Evolutionary conservation across 2,329 filamentous ascomycete genomes (phyloP).

Genomic region (Aspergillus fischeri): DNA sequence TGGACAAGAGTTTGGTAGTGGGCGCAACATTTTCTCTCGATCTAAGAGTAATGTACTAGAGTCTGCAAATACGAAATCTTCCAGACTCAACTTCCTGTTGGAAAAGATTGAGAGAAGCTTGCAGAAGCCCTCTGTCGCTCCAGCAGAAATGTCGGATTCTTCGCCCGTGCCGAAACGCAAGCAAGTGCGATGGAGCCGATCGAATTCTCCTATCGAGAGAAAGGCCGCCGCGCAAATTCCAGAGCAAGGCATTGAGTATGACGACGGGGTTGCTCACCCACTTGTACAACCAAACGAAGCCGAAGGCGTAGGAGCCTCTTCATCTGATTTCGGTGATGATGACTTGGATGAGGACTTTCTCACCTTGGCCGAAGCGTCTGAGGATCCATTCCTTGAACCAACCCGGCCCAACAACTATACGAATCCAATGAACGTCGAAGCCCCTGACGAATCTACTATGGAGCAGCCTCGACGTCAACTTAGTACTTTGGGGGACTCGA

Average conservation of each 20-base stretch:
- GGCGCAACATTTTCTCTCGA: conserved; percentile 43
- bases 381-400: conserved; percentile 26
- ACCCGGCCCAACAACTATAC: not conserved
- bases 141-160: conserved; percentile 38
- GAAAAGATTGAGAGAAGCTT: conserved; percentile 59
- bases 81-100: conserved; percentile 55
- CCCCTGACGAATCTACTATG: conserved; percentile 1
- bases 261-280: conserved; percentile 1
- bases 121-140: conserved; percentile 26
- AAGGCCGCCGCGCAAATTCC: not conserved
- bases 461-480: not conserved
- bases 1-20: conserved; percentile 42
- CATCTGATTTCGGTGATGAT: conserved; percentile 47
- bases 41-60: conserved; percentile 38
- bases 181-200: conserved; percentile 27
- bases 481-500: not conserved
- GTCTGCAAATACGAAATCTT: conserved; percentile 38
- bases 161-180: conserved; percentile 39
- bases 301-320: conserved; percentile 20
- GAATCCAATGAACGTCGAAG: not conserved
- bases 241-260: not conserved
- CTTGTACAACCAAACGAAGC: not conserved
- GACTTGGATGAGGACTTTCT: conserved; percentile 45
- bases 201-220: conserved; percentile 29
- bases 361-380: conserved; percentile 34